These are phyloP conservation scores for Starmerella sp. DNA, from an alignment of 805 yeast genomes.

Conservation along the genomic window DNA sequence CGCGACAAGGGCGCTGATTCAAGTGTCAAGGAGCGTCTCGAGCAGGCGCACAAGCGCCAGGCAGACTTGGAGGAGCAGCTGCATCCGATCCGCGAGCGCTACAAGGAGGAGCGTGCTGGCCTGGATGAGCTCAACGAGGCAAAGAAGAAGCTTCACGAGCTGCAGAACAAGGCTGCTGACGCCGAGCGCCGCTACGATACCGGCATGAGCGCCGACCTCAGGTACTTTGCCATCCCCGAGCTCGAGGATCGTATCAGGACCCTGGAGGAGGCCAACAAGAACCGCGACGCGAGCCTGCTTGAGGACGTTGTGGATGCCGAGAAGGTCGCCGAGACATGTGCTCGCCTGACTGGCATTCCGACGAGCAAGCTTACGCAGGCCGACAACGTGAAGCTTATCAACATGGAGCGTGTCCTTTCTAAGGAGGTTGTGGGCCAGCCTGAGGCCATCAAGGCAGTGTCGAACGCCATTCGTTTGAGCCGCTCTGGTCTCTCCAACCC, in stretches of 20 bases:
- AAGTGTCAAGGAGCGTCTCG: conserved; percentile 75
- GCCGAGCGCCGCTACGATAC: conserved; percentile 97
- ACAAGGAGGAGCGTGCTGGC: conserved; percentile 75
- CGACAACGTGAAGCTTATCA: conserved; percentile 84
- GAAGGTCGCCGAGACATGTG: conserved; percentile 93
- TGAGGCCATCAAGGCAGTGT: conserved; percentile 91
- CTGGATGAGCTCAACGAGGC: conserved; percentile 84
- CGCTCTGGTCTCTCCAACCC: conserved; percentile 96
- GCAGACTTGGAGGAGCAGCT: conserved; percentile 79
- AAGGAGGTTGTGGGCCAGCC: conserved; percentile 86
- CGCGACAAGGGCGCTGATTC: conserved; percentile 81
- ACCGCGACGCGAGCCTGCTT: conserved; percentile 53
- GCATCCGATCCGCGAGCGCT: conserved; percentile 74
- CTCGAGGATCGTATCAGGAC: conserved; percentile 60
- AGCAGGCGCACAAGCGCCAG: conserved; percentile 62
- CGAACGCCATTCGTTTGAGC: conserved; percentile 84
- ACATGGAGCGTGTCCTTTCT: conserved; percentile 82
- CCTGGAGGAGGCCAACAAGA: conserved; percentile 68
- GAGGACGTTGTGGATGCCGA: conserved; percentile 87
- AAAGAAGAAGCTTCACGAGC: conserved; percentile 81
- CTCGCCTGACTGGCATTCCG: conserved; percentile 93
- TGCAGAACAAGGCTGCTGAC: conserved; percentile 84
- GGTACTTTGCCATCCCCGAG: conserved; percentile 96
- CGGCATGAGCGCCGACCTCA: conserved; percentile 86
- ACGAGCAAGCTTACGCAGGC: conserved; percentile 90